phyloP scores from a whole-genome alignment of 495 filamentous ascomycete genomes.

The Penicillium turbatum region DNA sequence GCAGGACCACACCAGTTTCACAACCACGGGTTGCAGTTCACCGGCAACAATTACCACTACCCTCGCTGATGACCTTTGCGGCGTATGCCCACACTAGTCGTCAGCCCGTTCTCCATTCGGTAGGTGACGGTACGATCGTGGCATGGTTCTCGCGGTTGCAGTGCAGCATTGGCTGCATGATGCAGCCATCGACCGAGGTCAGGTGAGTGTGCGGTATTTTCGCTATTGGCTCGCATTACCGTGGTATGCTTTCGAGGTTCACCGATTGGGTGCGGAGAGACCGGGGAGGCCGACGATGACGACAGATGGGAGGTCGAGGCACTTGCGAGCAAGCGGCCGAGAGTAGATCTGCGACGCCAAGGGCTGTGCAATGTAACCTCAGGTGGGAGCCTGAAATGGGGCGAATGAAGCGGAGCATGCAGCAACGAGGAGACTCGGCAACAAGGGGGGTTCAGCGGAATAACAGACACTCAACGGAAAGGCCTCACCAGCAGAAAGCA shows the following conservation, averaged over 20 bases:
- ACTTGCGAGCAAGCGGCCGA: neutral
- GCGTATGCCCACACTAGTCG: neutral
- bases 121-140: neutral
- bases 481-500: neutral
- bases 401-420: neutral
- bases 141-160: neutral
- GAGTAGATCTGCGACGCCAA: neutral
- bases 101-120: neutral
- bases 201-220: constrained; percentile 1
- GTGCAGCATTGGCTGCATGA: neutral
- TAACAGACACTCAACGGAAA: neutral
- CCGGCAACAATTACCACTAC: neutral
- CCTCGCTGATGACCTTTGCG: neutral
- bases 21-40: neutral
- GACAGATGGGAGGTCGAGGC: neutral
- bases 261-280: neutral
- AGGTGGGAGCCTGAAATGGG: neutral
- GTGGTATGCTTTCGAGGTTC: neutral
- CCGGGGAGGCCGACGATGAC: constrained; percentile 9
- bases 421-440: neutral
- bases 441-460: neutral
- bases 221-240: constrained; percentile 7
- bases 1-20: neutral
- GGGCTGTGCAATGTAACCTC: constrained; percentile 5
- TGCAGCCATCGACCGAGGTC: neutral